phyloP scores from a whole-genome alignment of 768 basidiomycete species.

The Mycena leptocephala region DNA sequence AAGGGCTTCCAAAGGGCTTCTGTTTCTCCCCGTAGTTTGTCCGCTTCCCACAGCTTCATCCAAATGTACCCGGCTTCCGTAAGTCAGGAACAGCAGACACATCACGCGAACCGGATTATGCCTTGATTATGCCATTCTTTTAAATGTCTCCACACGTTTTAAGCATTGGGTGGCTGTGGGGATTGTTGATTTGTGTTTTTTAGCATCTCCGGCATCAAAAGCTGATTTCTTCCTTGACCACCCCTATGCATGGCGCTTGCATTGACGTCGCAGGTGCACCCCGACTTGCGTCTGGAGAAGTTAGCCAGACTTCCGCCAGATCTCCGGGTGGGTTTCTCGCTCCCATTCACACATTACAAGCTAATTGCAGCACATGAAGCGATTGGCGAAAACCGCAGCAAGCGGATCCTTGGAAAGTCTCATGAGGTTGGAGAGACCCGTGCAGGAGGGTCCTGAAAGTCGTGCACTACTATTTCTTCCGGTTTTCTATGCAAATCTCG shows the following conservation, averaged over 20 bases:
- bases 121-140: too few relatives aligned
- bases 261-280: not conserved
- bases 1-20: too few relatives aligned
- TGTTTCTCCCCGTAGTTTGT: too few relatives aligned
- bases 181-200: not conserved
- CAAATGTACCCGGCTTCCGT: too few relatives aligned
- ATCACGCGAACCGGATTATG: too few relatives aligned
- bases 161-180: not conserved
- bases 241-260: constrained; percentile 9
- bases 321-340: not conserved
- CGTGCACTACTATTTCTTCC: not conserved
- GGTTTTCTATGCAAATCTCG: constrained; percentile 13
- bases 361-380: not conserved
- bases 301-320: constrained; percentile 7
- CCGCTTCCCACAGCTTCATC: too few relatives aligned
- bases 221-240: not conserved
- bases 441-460: not conserved
- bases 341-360: not conserved
- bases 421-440: not conserved
- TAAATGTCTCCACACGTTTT: too few relatives aligned
- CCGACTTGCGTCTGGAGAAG: constrained; percentile 7
- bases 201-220: not conserved
- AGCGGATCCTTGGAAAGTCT: constrained; percentile 9
- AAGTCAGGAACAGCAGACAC: too few relatives aligned
- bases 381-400: constrained; percentile 11